Evolutionary conservation across 768 basidiomycete genomes (phyloP), one percentile per base, ranked within the genome.

Genomic region (Boletus barrowsii): DNA sequence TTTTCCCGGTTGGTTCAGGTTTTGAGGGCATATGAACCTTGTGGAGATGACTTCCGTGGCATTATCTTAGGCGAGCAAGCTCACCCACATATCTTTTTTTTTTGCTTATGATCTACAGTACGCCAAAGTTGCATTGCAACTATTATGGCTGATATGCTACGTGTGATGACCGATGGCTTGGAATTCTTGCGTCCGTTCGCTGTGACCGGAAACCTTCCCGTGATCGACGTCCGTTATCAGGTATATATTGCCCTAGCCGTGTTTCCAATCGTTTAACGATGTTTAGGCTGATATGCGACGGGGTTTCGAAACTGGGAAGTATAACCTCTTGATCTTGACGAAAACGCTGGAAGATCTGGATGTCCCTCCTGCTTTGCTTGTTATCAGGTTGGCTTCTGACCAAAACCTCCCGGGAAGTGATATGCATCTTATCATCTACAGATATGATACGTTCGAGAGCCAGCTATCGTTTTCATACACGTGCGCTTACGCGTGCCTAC

Each of bases 271-370:
- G 20, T 20, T 59, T 46, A 57, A 51, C 44, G 10, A 42, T 18
- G 4, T 50, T 11, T 57, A 86, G 81, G 71, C 75, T 61, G 77
- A 81, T 8, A 68, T 81, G 24, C 75, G 79, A 41, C 73, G 72
- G 20, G 72, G 71, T 43, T 88, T 89, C 54, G 66, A 72, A 24
- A 61, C 66, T 26, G 88, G 87, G 4, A 75, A 75, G 10, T 77
- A 75, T 57, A 92, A 92, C 63, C 72, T 90, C 10, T 69, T 90
- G 32, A 73, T 92, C 32, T 72, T 79, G 29, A 84, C 83, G 2
- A 82, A 82, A 60, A 75, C 77, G 1, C 68, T 76, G 6, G 83
- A 86, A 64, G 86, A 87, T 62, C 59, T 87, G 11, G 83, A 83
- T 44, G 49, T 87, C 26, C 81, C 84, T 7, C 75, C 75, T 30